phyloP scores from a whole-genome alignment of 2,329 filamentous ascomycete genomes.

The Pseudocercospora fijiensis region DNA sequence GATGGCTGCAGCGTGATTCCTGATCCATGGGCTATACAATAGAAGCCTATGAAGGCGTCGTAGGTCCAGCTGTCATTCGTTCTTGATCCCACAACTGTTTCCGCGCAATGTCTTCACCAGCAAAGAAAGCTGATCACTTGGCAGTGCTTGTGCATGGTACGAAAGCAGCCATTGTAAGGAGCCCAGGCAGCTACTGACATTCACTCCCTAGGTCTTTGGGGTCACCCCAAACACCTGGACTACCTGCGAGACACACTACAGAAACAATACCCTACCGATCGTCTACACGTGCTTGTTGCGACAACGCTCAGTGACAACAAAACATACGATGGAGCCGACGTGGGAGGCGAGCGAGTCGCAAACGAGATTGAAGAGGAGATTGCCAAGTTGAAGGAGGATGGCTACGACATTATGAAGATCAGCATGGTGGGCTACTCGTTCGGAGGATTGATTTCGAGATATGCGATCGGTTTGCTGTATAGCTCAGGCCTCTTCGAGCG shows the following conservation, averaged over 20 bases:
- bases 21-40: neutral
- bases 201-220: conserved; percentile 62
- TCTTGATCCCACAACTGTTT: neutral
- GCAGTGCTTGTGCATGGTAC: conserved; percentile 70
- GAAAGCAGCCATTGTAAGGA: conserved; percentile 48
- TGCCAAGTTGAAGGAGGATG: conserved; percentile 55
- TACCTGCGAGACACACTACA: conserved; percentile 66
- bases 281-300: conserved; percentile 68
- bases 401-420: conserved; percentile 73
- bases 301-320: conserved; percentile 72
- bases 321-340: conserved; percentile 67
- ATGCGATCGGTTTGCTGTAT: conserved; percentile 79
- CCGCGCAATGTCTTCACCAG: conserved; percentile 9
- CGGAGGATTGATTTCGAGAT: conserved; percentile 81
- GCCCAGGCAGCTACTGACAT: conserved; percentile 14
- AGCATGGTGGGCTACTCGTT: conserved; percentile 89
- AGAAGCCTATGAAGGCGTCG: conserved; percentile 15
- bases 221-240: conserved; percentile 71
- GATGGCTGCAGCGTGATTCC: neutral
- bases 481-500: conserved; percentile 76
- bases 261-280: conserved; percentile 59
- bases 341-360: conserved; percentile 66
- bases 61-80: conserved; percentile 8
- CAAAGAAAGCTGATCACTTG: conserved; percentile 57
- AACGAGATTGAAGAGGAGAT: conserved; percentile 63